A percentile compares a stretch with the other conserved stretches of the same genome.
These are phyloP conservation scores for Neurospora cerealis DNA, from an alignment of 495 filamentous ascomycete genomes.

Conservation along the genomic window DNA sequence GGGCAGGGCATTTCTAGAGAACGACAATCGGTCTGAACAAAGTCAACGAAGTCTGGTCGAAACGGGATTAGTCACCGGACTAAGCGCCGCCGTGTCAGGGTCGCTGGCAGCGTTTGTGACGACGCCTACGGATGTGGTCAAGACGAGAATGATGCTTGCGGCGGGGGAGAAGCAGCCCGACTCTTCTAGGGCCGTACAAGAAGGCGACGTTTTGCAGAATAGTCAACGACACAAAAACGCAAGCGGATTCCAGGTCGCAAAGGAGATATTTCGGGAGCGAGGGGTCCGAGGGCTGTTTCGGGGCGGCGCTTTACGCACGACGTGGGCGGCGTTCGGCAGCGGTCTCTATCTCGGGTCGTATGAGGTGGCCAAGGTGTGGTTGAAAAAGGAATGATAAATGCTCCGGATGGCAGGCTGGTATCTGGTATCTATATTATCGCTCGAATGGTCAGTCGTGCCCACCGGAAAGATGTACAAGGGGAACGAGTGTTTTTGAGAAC, in stretches of 20 bases:
- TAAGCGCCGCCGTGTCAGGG: slow-evolving; percentile 60
- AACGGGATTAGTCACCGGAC: slow-evolving; percentile 57
- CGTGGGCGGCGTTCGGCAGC: slow-evolving; percentile 72
- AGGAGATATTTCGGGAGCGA: slow-evolving; percentile 48
- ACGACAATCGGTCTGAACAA: background rate
- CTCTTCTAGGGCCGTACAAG: background rate
- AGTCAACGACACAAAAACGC: slow-evolving; percentile 9
- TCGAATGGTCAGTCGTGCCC: background rate
- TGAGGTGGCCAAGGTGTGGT: slow-evolving; percentile 64
- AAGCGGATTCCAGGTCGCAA: slow-evolving; percentile 46
- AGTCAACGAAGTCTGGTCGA: slow-evolving; percentile 35
- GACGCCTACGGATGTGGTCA: slow-evolving; percentile 76
- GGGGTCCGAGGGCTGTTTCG: slow-evolving; percentile 67
- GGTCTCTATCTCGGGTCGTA: slow-evolving; percentile 82
- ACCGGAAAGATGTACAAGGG: background rate
- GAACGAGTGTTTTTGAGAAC: background rate
- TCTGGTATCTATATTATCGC: background rate
- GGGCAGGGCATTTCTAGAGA: background rate
- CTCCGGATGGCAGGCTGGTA: background rate
- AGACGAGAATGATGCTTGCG: slow-evolving; percentile 66
- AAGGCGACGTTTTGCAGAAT: no score
- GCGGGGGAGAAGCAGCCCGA: slow-evolving; percentile 24
- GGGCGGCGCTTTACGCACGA: slow-evolving; percentile 63
- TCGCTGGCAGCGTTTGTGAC: slow-evolving; percentile 60
- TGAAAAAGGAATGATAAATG: slow-evolving; percentile 26